phyloP scores from a whole-genome alignment of 495 filamentous ascomycete species.

The Neurospora discreta region DNA sequence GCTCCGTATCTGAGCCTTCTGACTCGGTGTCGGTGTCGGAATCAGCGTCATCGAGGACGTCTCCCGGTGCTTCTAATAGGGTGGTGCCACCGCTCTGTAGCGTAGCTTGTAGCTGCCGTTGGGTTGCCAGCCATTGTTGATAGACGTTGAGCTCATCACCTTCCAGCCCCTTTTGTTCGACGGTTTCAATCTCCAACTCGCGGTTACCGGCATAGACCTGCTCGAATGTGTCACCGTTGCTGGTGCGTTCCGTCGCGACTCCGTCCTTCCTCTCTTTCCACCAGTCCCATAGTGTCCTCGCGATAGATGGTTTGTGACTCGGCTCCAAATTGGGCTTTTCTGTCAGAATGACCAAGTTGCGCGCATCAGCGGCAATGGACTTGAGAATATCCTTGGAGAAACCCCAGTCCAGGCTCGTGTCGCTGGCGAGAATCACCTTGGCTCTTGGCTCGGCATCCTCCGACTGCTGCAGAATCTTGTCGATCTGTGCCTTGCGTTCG shows the following conservation, averaged over 20 bases:
- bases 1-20: slow-evolving; percentile 79
- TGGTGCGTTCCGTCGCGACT: slow-evolving; percentile 45
- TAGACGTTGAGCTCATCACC: slow-evolving; percentile 67
- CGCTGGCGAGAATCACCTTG: slow-evolving; percentile 84
- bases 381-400: slow-evolving; percentile 83
- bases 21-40: slow-evolving; percentile 70
- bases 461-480: slow-evolving; percentile 39
- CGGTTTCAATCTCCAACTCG: slow-evolving; percentile 46
- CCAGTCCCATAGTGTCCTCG: slow-evolving; percentile 58
- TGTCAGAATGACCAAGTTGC: slow-evolving; percentile 77
- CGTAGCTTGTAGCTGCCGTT: slow-evolving; percentile 65
- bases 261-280: slow-evolving; percentile 56
- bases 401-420: slow-evolving; percentile 85
- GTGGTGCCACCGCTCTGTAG: slow-evolving; percentile 54
- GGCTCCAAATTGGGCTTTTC: slow-evolving; percentile 43
- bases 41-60: slow-evolving; percentile 73
- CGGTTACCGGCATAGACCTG: slow-evolving; percentile 55
- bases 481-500: slow-evolving; percentile 62
- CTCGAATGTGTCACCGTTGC: slow-evolving; percentile 50
- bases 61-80: slow-evolving; percentile 55
- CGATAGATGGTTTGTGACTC: slow-evolving; percentile 32
- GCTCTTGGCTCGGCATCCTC: slow-evolving; percentile 31
- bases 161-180: slow-evolving; percentile 53
- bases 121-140: slow-evolving; percentile 80
- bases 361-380: slow-evolving; percentile 56